Evolutionary conservation across 805 yeast species (phyloP).

Genomic region (Ogataea degrootiae): DNA sequence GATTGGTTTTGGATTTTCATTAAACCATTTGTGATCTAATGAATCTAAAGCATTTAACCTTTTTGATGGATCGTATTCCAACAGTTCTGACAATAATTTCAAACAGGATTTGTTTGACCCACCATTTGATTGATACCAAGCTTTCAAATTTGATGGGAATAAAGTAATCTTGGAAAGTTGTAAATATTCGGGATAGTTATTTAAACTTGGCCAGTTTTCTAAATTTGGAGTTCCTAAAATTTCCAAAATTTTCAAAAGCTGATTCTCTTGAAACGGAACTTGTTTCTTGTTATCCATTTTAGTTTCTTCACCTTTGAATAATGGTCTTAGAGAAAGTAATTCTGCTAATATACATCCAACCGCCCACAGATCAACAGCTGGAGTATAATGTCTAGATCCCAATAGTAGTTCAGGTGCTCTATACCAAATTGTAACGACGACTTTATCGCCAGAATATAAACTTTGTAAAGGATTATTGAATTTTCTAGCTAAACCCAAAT

Average conservation of each 20-base stretch:
- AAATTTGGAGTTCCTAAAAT: constrained; percentile 85
- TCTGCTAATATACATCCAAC: constrained; percentile 95
- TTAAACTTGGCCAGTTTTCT: constrained; percentile 74
- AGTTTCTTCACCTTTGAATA: constrained; percentile 97
- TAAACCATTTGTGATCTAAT: constrained; percentile 72
- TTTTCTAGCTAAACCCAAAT: constrained; percentile 84
- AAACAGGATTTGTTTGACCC: constrained; percentile 68
- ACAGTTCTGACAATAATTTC: constrained; percentile 53
- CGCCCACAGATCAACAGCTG: constrained; percentile 93
- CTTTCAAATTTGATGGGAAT: constrained; percentile 65
- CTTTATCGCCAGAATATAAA: constrained; percentile 87
- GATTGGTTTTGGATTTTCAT: constrained; percentile 60
- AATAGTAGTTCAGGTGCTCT: constrained; percentile 86
- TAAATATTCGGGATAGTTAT: constrained; percentile 78
- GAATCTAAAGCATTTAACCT: constrained; percentile 79
- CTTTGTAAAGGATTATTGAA: constrained; percentile 85
- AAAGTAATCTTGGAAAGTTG: constrained; percentile 54
- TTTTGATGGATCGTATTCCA: constrained; percentile 78
- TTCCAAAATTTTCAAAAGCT: constrained; percentile 84
- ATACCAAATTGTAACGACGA: constrained; percentile 96
- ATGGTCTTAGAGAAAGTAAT: constrained; percentile 79
- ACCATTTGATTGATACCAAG: constrained; percentile 85
- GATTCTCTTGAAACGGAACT: constrained; percentile 92
- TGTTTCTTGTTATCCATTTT: constrained; percentile 90
- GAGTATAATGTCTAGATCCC: constrained; percentile 92